Conservation (phyloP, 1,284 basidiomycete species). For the Naganishia liquefaciens region DNA sequence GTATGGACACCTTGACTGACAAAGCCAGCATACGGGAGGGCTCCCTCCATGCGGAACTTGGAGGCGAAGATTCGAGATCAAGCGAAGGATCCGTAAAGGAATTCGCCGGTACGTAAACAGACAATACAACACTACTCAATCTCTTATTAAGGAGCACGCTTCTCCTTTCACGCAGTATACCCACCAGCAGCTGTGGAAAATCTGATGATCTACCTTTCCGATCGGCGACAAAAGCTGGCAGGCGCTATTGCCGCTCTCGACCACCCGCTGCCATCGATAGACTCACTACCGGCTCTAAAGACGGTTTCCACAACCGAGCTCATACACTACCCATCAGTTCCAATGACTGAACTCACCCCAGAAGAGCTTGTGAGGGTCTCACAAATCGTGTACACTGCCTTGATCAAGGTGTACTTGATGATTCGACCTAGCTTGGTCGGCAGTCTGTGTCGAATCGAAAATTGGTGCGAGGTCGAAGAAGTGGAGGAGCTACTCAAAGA, state of each 20-base stretch:
- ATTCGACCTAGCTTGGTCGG: slow-evolving; percentile 81
- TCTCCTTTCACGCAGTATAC: slow-evolving; percentile 25
- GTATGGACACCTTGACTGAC: slow-evolving; percentile 42
- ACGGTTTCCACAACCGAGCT: slow-evolving; percentile 66
- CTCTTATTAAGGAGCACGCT: neutral
- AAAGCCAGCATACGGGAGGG: slow-evolving; percentile 32
- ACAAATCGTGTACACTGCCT: slow-evolving; percentile 90
- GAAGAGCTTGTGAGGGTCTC: slow-evolving; percentile 82
- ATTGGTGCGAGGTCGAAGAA: slow-evolving; percentile 96
- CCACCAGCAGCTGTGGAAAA: slow-evolving; percentile 55
- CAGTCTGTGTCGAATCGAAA: slow-evolving; percentile 83
- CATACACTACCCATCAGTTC: slow-evolving; percentile 69
- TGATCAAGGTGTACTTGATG: slow-evolving; percentile 90
- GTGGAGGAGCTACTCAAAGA: slow-evolving; percentile 84
- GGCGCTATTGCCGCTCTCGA: slow-evolving; percentile 69
- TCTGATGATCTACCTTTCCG: slow-evolving; percentile 65
- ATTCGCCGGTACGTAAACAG: slow-evolving; percentile 30
- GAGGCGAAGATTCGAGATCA: slow-evolving; percentile 19
- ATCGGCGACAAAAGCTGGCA: slow-evolving; percentile 78
- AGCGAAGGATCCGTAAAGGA: slow-evolving; percentile 24
- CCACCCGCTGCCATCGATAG: slow-evolving; percentile 62
- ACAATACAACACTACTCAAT: neutral
- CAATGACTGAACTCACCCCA: slow-evolving; percentile 68
- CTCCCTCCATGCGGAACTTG: slow-evolving; percentile 1
- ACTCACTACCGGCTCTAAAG: slow-evolving; percentile 46